Evolutionary conservation across 2,329 filamentous ascomycete species (phyloP).

Genomic region (Neonectria punicea): DNA sequence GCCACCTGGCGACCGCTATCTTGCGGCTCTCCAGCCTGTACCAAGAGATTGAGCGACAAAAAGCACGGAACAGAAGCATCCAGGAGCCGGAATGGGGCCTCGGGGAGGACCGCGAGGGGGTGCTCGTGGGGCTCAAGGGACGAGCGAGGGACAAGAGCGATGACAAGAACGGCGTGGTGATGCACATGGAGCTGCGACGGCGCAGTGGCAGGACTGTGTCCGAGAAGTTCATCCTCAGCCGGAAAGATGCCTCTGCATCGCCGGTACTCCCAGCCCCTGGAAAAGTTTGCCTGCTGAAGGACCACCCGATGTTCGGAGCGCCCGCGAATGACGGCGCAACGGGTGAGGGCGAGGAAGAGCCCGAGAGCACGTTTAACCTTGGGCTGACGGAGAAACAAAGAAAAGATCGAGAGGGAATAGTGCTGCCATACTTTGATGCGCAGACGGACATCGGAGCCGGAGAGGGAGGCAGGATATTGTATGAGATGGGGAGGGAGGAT

Average conservation of each 20-base stretch:
- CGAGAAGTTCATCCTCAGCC: constrained; percentile 70
- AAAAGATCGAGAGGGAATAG: constrained; percentile 85
- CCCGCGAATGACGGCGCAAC: constrained; percentile 50
- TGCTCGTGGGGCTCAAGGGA: constrained; percentile 73
- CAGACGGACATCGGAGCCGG: constrained; percentile 83
- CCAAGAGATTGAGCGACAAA: constrained; percentile 78
- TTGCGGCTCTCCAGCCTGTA: constrained; percentile 77
- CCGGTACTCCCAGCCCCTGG: constrained; percentile 39
- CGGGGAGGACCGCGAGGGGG: constrained; percentile 79
- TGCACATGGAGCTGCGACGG: constrained; percentile 87
- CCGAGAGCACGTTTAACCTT: constrained; percentile 84
- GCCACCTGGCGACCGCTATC: constrained; percentile 89
- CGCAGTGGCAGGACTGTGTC: constrained; percentile 81
- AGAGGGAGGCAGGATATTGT: constrained; percentile 91
- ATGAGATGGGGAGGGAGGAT: constrained; percentile 96
- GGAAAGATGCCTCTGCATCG: constrained; percentile 31
- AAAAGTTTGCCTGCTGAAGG: constrained; percentile 71
- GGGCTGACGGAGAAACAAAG: constrained; percentile 92
- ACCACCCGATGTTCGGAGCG: constrained; percentile 76
- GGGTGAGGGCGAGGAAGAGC: constrained; percentile 61
- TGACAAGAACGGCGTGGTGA: constrained; percentile 65
- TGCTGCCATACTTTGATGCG: constrained; percentile 96
- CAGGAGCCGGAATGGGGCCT: constrained; percentile 83
- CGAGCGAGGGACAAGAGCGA: constrained; percentile 57
- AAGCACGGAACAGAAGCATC: constrained; percentile 79